Evolutionary conservation across 257 asterid genomes (phyloP), one percentile per base, ranked within the genome.

Genomic region (Plantago ovata): DNA sequence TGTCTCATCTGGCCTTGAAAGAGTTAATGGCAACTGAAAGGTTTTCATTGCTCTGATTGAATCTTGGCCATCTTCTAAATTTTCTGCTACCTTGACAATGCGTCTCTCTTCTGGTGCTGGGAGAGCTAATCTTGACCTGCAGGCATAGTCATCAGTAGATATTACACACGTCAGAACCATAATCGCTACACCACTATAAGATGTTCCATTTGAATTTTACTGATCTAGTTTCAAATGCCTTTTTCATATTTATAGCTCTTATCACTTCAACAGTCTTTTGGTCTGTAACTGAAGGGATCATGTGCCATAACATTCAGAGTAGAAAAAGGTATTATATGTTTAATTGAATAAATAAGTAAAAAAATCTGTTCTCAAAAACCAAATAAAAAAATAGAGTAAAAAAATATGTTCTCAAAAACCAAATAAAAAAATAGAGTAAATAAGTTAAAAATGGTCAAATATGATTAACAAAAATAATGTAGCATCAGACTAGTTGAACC

Each of bases 41-140:
- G 64, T 77, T 75, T 69, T 65, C 62, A 38, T 65, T 21, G 56
- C 76, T 65, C 64, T 74, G 58, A 45, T 58, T 64, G 81, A 71
- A 38, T 64, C 75, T 62, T 72, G 72, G 53, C 68, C 67, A 41
- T 79, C 71, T 58, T 61, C 57, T 69, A 56, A 68, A 47, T 72
- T 65, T 73, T 69, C 82, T 64, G 74, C 54, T 62, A 76, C 74
- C 48, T 60, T 33, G 57, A 77, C 72, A 4, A 82, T 75, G 72
- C 82, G 71, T 67, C 79, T 81, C 39, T 83, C 94, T 53, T 76
- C 94, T 14, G 95, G 88, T 62, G 89, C 89, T 63, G 98, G 98
- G 64, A 92, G 95, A 53, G 97, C 72, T 73, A 92, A 90, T 71
- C 98, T 79, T 60, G 95, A 94, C 64, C 98, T 92, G 81, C 77